phyloP scores from a whole-genome alignment of 768 basidiomycete species.

The Suillus cothurnatus region DNA sequence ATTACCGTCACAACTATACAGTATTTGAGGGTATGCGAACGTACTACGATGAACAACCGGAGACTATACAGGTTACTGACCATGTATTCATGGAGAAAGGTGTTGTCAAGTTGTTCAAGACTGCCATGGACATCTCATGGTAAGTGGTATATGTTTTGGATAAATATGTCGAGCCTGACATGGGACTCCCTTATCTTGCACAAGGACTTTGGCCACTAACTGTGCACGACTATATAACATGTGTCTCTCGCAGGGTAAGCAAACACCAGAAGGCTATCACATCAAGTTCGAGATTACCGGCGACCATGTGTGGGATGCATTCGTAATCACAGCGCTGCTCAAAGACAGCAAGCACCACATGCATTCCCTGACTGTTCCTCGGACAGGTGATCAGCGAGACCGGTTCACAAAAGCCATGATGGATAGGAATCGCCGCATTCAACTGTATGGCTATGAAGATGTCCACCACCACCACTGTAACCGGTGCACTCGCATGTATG shows the following conservation, averaged over 20 bases:
- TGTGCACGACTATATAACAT: constrained; percentile 14
- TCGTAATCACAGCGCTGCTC: constrained; percentile 28
- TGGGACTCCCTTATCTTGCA: too few species aligned
- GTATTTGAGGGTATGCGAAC: too few species aligned
- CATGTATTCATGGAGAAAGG: too few species aligned
- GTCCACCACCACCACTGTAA: constrained; percentile 28
- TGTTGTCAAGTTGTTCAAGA: too few species aligned
- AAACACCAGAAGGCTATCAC: constrained; percentile 22
- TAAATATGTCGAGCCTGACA: too few species aligned
- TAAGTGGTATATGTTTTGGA: too few species aligned
- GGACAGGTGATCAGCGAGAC: constrained; percentile 28
- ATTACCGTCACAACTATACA: too few species aligned
- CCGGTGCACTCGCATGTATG: constrained; percentile 24
- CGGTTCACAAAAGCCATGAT: constrained; percentile 30
- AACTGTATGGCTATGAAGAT: constrained; percentile 27
- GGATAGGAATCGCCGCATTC: constrained; percentile 24
- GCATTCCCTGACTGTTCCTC: constrained; percentile 21
- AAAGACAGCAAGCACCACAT: constrained; percentile 19
- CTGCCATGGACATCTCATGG: too few species aligned
- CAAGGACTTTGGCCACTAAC: too few species aligned
- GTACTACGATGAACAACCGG: too few species aligned
- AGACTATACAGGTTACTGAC: too few species aligned
- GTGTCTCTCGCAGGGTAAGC: constrained; percentile 12
- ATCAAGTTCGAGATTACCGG: constrained; percentile 23
- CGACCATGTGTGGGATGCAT: constrained; percentile 36